Base-by-base conservation (phyloP, 2,329 filamentous ascomycete species). In the Oidium heveae region DNA sequence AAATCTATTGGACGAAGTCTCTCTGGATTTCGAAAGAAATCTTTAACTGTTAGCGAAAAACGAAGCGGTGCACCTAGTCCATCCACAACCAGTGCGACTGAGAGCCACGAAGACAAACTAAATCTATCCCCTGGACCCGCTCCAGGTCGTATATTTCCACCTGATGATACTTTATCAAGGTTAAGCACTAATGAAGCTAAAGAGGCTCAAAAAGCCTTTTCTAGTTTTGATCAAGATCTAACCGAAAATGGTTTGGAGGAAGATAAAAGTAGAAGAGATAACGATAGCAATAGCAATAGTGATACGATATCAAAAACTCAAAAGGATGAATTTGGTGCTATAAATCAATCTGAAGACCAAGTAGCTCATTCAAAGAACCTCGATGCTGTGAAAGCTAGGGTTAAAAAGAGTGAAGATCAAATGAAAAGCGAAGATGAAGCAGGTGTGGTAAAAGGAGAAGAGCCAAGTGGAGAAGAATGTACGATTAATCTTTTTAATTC, bases 401-500 rank as follows among this genome's bases (percentile, higher is more conserved):
- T 28, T 3, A 28, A 28, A 28, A 3, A 28, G 24, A 28, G 24
- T 28, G 24, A 28, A 28, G 24, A 28, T 3, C 24, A 28, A 28
- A 28, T 6, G 24, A 28, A 28, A 28, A 28, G 24, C 24, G 24
- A 28, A 28, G 6, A 28, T 28, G 24, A 28, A 28, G 3, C 24
- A 28, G 24, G 24, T 28, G 79, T 80, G 56, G 79, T 74, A 18
- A 86, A 89, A 58, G 86, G 91, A 62, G 79, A 76, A n/a, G 86
- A 94, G 61, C 91, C 85, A n/a, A 94, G 84, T 64, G 87, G 85
- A 55, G 89, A 96, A 74, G 89, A 94, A 73, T 91, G 84, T 86
- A 72, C 76, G 84, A 80, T 22, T 16, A 6, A 41, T 7, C 24
- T 28, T 28, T 28, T 28, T 28, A 28, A 3, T 28, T 28, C 6